Evolutionary conservation across 768 basidiomycete genomes (phyloP).

Genomic region (Mrakia gelida): DNA sequence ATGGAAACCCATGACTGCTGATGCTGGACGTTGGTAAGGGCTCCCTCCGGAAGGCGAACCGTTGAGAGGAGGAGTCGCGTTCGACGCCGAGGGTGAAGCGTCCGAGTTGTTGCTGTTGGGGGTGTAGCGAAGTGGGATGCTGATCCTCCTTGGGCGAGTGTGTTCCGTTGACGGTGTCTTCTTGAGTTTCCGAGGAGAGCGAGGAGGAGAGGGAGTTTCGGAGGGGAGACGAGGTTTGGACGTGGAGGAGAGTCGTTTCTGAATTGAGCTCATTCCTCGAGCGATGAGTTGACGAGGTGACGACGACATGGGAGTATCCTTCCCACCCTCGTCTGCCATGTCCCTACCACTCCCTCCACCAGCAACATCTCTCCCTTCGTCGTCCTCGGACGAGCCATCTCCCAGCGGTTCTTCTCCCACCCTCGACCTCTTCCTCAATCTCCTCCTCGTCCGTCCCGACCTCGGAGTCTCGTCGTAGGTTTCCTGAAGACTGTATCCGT

Average conservation of each 20-base stretch:
- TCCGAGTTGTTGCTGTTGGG: neutral
- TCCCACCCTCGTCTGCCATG: neutral
- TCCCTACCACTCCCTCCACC: neutral
- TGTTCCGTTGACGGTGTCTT: neutral
- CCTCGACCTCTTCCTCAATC: constrained; percentile 21
- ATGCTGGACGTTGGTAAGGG: constrained; percentile 6
- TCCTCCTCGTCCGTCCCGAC: neutral
- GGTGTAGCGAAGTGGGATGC: neutral
- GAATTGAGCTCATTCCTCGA: constrained; percentile 10
- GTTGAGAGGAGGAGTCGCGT: neutral
- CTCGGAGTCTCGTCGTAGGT: constrained; percentile 5
- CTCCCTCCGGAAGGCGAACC: neutral
- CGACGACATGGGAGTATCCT: neutral
- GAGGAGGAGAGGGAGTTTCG: neutral
- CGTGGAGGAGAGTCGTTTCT: constrained; percentile 18
- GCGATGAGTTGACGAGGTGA: constrained; percentile 26
- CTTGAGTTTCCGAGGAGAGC: neutral
- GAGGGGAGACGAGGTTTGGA: constrained; percentile 1
- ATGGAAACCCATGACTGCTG: constrained; percentile 18
- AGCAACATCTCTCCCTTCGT: neutral
- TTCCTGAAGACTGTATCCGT: neutral
- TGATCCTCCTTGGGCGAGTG: neutral
- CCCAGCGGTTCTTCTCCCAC: constrained; percentile 7
- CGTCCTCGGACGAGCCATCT: constrained; percentile 16
- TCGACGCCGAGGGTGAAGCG: neutral